These are phyloP conservation scores for Physocladia obscura DNA, from an alignment of 192 early-diverging fungal genomes.

Conservation along the genomic window DNA sequence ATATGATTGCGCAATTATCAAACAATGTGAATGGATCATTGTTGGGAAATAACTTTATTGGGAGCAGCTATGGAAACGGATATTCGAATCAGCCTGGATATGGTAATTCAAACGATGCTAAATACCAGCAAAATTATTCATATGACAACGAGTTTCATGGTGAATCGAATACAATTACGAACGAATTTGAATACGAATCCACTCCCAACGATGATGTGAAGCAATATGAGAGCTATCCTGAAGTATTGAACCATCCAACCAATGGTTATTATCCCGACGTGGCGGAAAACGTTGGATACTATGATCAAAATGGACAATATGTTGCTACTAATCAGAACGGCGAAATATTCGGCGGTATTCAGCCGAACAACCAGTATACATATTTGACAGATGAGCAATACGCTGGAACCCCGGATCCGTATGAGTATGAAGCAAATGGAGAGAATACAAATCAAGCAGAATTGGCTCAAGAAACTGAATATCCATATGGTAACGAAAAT, in stretches of 20 bases:
- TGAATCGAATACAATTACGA: neutral
- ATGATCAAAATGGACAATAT: neutral
- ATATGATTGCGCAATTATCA: conserved; percentile 15
- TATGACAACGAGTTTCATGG: too few relatives aligned
- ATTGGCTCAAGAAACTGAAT: too few relatives aligned
- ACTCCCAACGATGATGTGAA: neutral
- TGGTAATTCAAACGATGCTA: neutral
- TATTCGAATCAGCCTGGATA: neutral
- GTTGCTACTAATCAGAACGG: too few relatives aligned
- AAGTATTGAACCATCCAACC: neutral
- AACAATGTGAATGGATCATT: neutral
- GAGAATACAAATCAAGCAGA: neutral
- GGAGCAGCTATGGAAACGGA: conserved; percentile 6
- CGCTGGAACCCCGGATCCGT: neutral
- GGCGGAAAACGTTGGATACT: neutral
- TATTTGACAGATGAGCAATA: too few relatives aligned
- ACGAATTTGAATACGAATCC: neutral
- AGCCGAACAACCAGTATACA: neutral
- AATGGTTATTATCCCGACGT: neutral
- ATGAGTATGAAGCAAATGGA: neutral
- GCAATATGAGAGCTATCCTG: neutral
- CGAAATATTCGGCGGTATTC: too few relatives aligned
- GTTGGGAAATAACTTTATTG: neutral
- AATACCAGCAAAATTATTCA: neutral
- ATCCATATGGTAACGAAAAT: neutral